A percentile compares a stretch with the other conserved stretches of the same genome.
Conservation (phyloP, 345 rosid species). For the Sapria himalayana region DNA sequence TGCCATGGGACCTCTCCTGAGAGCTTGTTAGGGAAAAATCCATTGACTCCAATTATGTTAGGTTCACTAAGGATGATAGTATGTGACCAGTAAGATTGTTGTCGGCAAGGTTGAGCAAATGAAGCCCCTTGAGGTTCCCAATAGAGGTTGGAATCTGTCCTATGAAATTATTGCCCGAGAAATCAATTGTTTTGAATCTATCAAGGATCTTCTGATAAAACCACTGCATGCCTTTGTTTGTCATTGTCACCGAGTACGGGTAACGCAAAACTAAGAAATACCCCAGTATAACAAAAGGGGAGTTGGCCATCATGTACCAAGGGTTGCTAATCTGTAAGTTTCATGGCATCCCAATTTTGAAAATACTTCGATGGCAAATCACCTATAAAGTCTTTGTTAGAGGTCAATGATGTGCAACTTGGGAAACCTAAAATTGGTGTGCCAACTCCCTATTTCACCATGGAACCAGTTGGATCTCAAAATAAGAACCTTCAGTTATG, state of each 20-base stretch:
- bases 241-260: neutral
- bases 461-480: conserved; percentile 2
- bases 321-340: neutral
- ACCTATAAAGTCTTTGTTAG: conserved; percentile 4
- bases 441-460: neutral
- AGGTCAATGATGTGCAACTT: conserved; percentile 5
- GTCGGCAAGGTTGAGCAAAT: conserved; percentile 1
- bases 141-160: conserved; percentile 4
- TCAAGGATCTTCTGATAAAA: neutral
- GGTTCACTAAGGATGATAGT: neutral
- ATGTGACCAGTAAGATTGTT: conserved; percentile 4
- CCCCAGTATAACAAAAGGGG: too few relatives aligned
- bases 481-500: conserved; percentile 4
- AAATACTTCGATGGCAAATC: neutral
- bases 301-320: too few relatives aligned
- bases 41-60: neutral
- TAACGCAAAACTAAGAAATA: neutral
- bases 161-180: conserved; percentile 2
- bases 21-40: conserved; percentile 6
- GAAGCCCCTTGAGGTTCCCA: neutral
- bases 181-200: conserved; percentile 1
- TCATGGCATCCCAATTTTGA: conserved; percentile 1
- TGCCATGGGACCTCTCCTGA: conserved; percentile 4
- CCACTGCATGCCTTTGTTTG: neutral
- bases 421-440: neutral